A percentile compares a stretch with the other conserved stretches of the same genome.
phyloP scores from a whole-genome alignment of 2,329 filamentous ascomycete species.

The Aspergillus intermedius region DNA sequence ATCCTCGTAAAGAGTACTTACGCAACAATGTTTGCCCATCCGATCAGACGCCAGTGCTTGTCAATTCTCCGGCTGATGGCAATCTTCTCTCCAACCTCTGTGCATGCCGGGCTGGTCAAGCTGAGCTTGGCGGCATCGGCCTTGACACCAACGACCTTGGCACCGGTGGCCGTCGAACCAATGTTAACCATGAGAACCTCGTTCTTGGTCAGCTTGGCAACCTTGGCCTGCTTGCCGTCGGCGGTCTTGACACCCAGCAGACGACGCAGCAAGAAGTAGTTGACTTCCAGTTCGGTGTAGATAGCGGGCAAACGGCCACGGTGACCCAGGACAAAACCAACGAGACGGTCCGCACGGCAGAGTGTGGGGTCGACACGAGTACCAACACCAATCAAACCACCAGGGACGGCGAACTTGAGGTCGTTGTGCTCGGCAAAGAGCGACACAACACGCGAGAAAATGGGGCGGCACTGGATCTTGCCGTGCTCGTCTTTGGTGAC shows the following conservation, averaged over 20 bases:
- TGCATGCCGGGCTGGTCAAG: conserved; percentile 89
- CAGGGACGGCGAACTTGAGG: conserved; percentile 94
- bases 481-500: conserved; percentile 92
- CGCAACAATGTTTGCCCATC: conserved; percentile 74
- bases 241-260: conserved; percentile 95
- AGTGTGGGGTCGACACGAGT: conserved; percentile 96
- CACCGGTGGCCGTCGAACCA: conserved; percentile 91
- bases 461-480: conserved; percentile 91
- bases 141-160: conserved; percentile 95
- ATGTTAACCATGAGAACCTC: conserved; percentile 99
- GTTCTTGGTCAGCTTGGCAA: conserved; percentile 95
- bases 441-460: conserved; percentile 90
- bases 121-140: conserved; percentile 94
- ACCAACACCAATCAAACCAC: conserved; percentile 95
- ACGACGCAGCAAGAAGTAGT: conserved; percentile 95
- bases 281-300: conserved; percentile 97
- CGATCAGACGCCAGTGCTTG: conserved; percentile 96
- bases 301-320: conserved; percentile 91
- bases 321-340: conserved; percentile 94
- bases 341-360: conserved; percentile 96
- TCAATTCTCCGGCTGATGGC: conserved; percentile 93
- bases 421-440: conserved; percentile 98
- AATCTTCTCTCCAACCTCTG: conserved; percentile 96
- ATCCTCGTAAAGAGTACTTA: conserved; percentile 27
- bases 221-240: conserved; percentile 98